Base-by-base conservation (phyloP, 2,329 filamentous ascomycete species). In the Colletotrichum tropicale region DNA sequence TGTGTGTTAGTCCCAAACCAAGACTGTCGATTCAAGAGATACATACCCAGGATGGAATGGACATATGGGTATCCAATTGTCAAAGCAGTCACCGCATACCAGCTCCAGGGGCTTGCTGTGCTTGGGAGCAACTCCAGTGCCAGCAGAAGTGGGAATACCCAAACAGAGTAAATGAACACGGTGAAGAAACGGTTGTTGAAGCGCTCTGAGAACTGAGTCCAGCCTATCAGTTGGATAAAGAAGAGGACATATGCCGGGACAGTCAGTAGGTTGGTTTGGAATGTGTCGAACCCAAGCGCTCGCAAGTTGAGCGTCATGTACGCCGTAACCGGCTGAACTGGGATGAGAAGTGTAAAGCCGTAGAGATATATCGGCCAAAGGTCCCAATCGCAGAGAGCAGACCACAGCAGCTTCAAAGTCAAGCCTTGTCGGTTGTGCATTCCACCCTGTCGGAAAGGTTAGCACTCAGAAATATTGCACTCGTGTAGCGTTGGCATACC, bases 371-470 rank as follows among this genome's bases (percentile, higher is more conserved):
- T 80, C 0, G 88, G 89, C 89, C 89, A 92, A 61, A 92, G 83
- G 69, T 91, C 88, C 62, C 88, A 91, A 77, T 92, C 90, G 5
- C 81, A 83, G 3, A 90, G 79, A 4, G 86, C 85, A 5, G 86
- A 81, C 86, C 87, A 89, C 5, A 91, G 84, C 16, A 84, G 80
- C 15, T 80, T 82, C 2, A 85, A 82, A 1, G 88, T 89, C 24
- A 91, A 84, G 1, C 86, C 85, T 79, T 90, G 85, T 12, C 89
- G 87, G 73, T 90, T 91, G 78, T 90, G 87, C 86, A 91, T 90
- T 70, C 88, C 87, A 52, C 87, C 86, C 79, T 76, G 2, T 5
- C 28, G 12, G 10, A n/a, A 1, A 61, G 1, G 34, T 71, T n/a
- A 75, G 67, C 32, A 15, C 1, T 34, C 9, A 6, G 4, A 1